Base-by-base conservation (phyloP, 2,329 filamentous ascomycete genomes). In the Hypoxylon rubiginosum region DNA sequence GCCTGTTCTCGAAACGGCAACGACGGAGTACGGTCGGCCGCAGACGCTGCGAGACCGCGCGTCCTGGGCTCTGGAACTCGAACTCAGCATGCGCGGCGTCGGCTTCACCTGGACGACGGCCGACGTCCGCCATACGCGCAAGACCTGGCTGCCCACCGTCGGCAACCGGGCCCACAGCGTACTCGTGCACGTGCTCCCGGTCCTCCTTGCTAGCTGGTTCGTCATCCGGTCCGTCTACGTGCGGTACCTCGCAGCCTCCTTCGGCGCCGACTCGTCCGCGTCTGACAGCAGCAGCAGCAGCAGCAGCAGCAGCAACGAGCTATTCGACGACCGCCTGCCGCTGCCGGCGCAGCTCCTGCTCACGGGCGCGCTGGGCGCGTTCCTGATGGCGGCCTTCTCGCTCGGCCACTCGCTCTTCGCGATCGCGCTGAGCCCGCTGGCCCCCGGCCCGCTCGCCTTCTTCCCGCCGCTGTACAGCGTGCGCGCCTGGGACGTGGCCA, bases 41-140 rank as follows among this genome's bases (percentile, higher is more conserved):
- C 75, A 75, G 39, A 74, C 76, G 8, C 77, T 80, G 59, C 49
- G 72, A 5, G 79, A 80, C 68, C 78, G 80, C 26, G 78, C 79
- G n/a, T 77, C 78, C 6, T 82, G 80, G 80, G 81, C 81, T 4
- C 72, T 82, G 7, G 81, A 82, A 67, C 74, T 82, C 24, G 80
- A 82, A 67, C 72, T 82, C 2, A 77, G 74, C 39, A 82, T 82
- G 81, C 76, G 80, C 13, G 80, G 81, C 17, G 78, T 80, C 6
- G 80, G 80, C 43, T 82, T 82, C 69, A 81, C 80, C 0, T 82
- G 80, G 80, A 80, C 79, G 19, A 82, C 79, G 1, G 80, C 80
- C 5, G 80, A 82, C 58, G 79, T 82, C 2, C 76, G 80, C 9
- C 80, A 82, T 66, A 81, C 80, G 4, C 77, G 77, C 32, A 79